These are phyloP conservation scores for Fusarium oxysporum DNA, from an alignment of 2,329 filamentous ascomycete genomes.

Conservation along the genomic window DNA sequence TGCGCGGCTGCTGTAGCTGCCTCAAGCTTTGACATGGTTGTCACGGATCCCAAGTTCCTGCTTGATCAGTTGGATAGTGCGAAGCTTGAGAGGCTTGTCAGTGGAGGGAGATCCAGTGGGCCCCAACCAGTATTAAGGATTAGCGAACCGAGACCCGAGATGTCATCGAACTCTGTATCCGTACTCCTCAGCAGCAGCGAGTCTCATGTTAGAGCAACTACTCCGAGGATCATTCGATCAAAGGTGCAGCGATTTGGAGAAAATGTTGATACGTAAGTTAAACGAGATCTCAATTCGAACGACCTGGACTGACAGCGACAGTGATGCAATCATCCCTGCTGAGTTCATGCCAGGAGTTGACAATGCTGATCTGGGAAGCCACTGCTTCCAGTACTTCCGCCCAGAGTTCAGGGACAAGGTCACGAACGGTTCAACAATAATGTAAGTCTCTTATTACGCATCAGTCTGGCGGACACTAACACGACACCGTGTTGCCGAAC, in stretches of 20 bases:
- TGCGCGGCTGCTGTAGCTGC: neutral
- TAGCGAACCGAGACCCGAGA: neutral
- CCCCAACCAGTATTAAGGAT: neutral
- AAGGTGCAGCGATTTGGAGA: neutral
- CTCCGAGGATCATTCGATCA: neutral
- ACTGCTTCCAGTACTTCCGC: constrained; percentile 36
- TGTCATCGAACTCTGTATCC: neutral
- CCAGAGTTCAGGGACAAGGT: constrained; percentile 31
- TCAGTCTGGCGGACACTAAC: neutral
- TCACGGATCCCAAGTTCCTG: neutral
- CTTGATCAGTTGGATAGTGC: neutral
- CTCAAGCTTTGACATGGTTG: neutral
- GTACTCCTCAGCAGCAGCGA: neutral
- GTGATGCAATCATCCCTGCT: neutral
- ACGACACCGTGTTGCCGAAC: neutral
- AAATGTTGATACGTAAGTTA: neutral
- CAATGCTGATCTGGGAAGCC: constrained; percentile 36
- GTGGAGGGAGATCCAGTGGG: neutral
- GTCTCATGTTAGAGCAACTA: rapidly evolving
- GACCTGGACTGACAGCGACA: rapidly evolving
- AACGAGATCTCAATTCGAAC: rapidly evolving
- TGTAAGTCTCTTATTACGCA: neutral
- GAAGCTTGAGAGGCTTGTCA: neutral
- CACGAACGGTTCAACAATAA: constrained; percentile 13
- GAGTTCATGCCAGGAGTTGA: constrained; percentile 35